phyloP scores from a whole-genome alignment of 2,329 filamentous ascomycete species.

The Leptographium galeiforme region DNA sequence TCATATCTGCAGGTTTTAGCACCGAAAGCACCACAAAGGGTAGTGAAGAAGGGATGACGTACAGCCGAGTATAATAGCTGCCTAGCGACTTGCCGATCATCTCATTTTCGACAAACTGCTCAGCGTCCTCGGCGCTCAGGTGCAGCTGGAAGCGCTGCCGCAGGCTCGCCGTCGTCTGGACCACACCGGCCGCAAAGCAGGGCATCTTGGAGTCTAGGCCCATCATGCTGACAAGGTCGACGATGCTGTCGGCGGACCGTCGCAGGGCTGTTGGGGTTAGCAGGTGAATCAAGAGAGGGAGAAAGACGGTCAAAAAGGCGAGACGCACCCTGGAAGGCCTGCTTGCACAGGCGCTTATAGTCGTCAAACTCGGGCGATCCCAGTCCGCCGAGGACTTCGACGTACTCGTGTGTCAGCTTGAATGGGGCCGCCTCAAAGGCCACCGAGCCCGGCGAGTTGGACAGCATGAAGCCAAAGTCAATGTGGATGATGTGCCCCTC shows the following conservation, averaged over 20 bases:
- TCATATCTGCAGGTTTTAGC: slow-evolving; percentile 46
- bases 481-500: slow-evolving; percentile 81
- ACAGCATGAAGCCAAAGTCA: slow-evolving; percentile 83
- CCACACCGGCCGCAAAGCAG: slow-evolving; percentile 64
- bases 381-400: slow-evolving; percentile 67
- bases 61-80: slow-evolving; percentile 79
- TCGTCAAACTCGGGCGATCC: slow-evolving; percentile 57
- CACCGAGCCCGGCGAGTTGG: slow-evolving; percentile 71
- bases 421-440: slow-evolving; percentile 80
- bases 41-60: slow-evolving; percentile 23
- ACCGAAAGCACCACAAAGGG: too few relatives aligned
- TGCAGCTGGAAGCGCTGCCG: slow-evolving; percentile 70
- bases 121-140: slow-evolving; percentile 68
- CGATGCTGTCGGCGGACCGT: slow-evolving; percentile 65
- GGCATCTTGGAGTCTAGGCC: slow-evolving; percentile 73
- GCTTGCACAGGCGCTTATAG: slow-evolving; percentile 69
- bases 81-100: slow-evolving; percentile 69
- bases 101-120: slow-evolving; percentile 68
- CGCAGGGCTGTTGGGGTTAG: slow-evolving; percentile 39
- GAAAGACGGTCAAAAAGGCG: neutral
- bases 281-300: neutral
- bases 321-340: slow-evolving; percentile 60
- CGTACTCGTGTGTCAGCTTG: slow-evolving; percentile 71
- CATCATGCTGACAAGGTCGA: slow-evolving; percentile 76
- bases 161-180: slow-evolving; percentile 54